Base-by-base conservation (phyloP, 192 early-diverging fungal species). In the Phlyctochytrium bullatum region DNA sequence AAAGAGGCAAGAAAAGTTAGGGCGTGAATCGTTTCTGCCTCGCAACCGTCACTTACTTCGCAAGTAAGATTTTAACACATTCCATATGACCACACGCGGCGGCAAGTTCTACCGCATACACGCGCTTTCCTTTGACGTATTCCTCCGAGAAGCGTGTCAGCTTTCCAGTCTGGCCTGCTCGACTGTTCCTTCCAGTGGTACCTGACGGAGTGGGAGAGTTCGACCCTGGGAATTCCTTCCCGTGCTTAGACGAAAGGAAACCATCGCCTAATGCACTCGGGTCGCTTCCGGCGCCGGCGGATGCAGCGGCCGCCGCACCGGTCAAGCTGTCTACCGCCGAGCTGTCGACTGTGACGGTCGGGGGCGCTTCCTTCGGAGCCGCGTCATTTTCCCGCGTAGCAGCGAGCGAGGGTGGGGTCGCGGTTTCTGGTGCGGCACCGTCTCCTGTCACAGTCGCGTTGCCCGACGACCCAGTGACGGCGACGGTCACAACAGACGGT, bases 61-160 rank as follows among this genome's bases (percentile, higher is more conserved):
- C 35, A 62, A 78, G 40, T 17, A 83, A 35, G 25, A 59, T 24
- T 29, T 57, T 54, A 17, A 74, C 73, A 52, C 78, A 28, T 54
- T 77, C 74, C 14, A 54, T 52, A 68, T 80, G 52, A 34, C 71
- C 74, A 53, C 54, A 66, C 3, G 68, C 69, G 1, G 73, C 64
- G 35, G 81, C 81, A 12, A 74, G 52, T 54, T 83, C 81, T 16
- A 80, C 59, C 29, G 75, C 73, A 40, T 74, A 78, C 34, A 83
- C 69, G 2, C 74, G 34, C 51, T 68, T 61, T 35, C 63, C 71
- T 52, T 68, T 65, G 54, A 72, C 40, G 56, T 36, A 78, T 16
- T 69, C 76, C 30, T 66, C 60, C 34, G 59, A 58, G 60, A 78
- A 67, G 27, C 61, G 65, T 32, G 16, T 29, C 14, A 25, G 54